Evolutionary conservation across 208 protist species (phyloP), one percentile per base, ranked within the genome.

Genomic region (Herpetomonas samuelpessoai): DNA sequence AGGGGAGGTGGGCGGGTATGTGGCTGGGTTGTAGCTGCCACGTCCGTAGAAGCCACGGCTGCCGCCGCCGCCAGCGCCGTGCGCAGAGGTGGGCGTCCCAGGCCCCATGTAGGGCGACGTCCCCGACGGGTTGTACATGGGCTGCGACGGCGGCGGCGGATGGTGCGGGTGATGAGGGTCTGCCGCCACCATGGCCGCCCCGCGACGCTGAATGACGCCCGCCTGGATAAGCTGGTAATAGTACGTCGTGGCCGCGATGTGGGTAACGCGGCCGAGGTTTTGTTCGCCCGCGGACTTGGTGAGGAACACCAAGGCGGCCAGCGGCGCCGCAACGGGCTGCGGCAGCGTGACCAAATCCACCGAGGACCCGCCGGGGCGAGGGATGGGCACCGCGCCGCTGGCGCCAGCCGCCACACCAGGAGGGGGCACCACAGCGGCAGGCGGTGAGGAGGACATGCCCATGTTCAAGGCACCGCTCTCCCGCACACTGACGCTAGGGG

Each of bases 221-320:
- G 87, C 81, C 35, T 87, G 69, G 24, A 87, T 81, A 47, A 91
- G 66, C 57, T 93, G 87, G 57, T 76, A 77, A 55, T 88, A 89
- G 66, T 93, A 93, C 30, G 79, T 93, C 28, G 59, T 79, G n/a
- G 87, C 83, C 14, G 87, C 87, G 28, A 89, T 83, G 68, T 88
- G 72, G 26, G 76, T 86, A 16, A 91, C 82, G 14, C 83, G 83
- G 27, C 83, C 78, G 6, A 93, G 81, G 60, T 91, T 91, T 61
- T 93, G 87, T 65, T 93, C 87, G 0, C 87, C 83, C 2, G 87
- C 87, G 25, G 87, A 93, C 56, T 93, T 93, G 3, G 87, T 93
- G 18, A 93, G 68, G 59, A 81, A 93, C 47, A 93, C 83, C 68
- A 93, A 81, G 35, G 81, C 74, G 28, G 87, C 83, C 12, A 93